Evolutionary conservation across 2,329 filamentous ascomycete genomes (phyloP).

Genomic region (Trichophyton simii): DNA sequence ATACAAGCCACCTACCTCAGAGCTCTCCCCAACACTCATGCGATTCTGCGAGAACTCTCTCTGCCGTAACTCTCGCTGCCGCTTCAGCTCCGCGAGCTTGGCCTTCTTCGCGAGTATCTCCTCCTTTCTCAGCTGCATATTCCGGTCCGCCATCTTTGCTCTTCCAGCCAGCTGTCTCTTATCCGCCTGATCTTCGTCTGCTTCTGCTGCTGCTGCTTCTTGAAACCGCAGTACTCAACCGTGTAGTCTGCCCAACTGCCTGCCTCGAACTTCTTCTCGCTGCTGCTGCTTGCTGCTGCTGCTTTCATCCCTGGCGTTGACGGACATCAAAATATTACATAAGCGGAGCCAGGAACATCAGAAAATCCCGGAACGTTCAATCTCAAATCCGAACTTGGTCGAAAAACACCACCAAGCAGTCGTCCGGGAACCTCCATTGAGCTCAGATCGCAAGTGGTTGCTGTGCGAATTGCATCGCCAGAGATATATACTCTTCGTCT

Average conservation of each 20-base stretch:
- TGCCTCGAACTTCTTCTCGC: background rate
- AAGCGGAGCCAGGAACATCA: background rate
- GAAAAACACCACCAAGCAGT: background rate
- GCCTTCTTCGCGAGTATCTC: conserved; percentile 95
- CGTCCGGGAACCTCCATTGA: background rate
- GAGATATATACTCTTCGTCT: background rate
- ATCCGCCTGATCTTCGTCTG: background rate
- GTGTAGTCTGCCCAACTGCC: background rate
- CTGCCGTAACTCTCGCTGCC: conserved; percentile 72
- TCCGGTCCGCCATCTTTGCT: conserved; percentile 18
- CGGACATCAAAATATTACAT: conserved; percentile 1
- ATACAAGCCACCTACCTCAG: conserved; percentile 49
- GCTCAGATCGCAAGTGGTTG: background rate
- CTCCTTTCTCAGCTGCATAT: conserved; percentile 64
- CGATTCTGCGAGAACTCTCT: conserved; percentile 60
- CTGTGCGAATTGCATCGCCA: background rate
- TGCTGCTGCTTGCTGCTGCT: background rate
- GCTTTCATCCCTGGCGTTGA: background rate
- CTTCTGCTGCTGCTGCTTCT: background rate
- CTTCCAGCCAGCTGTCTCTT: background rate
- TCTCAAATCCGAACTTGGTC: background rate
- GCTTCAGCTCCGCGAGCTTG: conserved; percentile 90
- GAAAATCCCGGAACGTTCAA: conserved; percentile 3
- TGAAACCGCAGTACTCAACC: background rate
- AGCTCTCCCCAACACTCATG: conserved; percentile 53